Percentiles rank a stretch among this genome's conserved stretches.
Evolutionary conservation across 2,329 filamentous ascomycete species (phyloP).

Genomic region (Talaromyces amestolkiae): DNA sequence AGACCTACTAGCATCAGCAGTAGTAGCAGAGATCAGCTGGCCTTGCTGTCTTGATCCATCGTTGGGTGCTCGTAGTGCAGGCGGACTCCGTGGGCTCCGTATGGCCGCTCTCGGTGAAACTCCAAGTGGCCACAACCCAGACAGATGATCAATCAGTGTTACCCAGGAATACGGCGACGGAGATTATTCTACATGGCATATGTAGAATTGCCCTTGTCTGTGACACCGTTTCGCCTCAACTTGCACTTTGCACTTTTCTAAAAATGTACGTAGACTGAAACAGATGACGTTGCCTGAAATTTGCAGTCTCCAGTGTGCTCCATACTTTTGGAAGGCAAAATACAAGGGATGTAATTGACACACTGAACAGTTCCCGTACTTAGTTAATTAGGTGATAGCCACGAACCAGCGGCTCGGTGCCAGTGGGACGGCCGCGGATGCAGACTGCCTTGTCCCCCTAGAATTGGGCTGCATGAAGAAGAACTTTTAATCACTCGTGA

Average conservation of each 20-base stretch:
- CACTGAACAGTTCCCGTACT: not conserved
- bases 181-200: not conserved
- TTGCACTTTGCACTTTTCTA: too few species aligned
- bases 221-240: not conserved
- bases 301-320: not conserved
- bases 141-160: not conserved
- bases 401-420: constrained; percentile 10
- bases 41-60: not conserved
- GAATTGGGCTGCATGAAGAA: not conserved
- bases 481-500: not conserved
- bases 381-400: not conserved
- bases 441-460: not conserved
- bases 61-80: not conserved
- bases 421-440: constrained; percentile 10
- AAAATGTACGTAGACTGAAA: not conserved
- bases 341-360: not conserved
- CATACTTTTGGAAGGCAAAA: not conserved
- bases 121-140: not conserved
- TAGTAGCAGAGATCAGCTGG: not conserved
- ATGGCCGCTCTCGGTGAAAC: not conserved
- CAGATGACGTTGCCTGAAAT: not conserved
- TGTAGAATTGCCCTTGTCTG: not conserved
- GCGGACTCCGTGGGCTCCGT: not conserved
- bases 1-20: not conserved
- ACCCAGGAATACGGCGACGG: not conserved